Evolutionary conservation across 768 basidiomycete species (phyloP), one percentile per base, ranked within the genome.

Genomic region (Kockovaella imperatae): DNA sequence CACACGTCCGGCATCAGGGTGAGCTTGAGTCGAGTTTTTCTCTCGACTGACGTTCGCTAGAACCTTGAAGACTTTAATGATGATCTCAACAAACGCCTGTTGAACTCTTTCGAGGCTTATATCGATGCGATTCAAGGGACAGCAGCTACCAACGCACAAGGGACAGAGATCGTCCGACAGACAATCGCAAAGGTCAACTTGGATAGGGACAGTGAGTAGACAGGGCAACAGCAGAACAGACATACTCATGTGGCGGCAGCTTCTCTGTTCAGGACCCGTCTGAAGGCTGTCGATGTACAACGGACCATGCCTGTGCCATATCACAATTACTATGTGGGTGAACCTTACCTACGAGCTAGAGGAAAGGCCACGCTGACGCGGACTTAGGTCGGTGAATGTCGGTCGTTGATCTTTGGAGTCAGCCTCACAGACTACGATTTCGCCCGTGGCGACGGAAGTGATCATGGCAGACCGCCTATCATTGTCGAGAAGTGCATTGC

Each of bases 371-470:
- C 30, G 73, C 86, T 59, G 88, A 89, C 70, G 77, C 84, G 59
- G 82, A 86, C 63, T 83, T 75, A 77, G 52, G 84, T 93, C 21
- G 90, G 90, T 21, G 81, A 82, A 64, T 95, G 89, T 63, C 79
- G 78, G 44, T 88, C 91, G 69, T 72, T 95, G 21, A 85, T 91
- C 28, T 95, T 93, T 64, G 90, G 89, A 20, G 81, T 91, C 56
- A 83, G 80, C 56, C 73, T 95, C 49, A 82, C 84, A 32, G 89
- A 91, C 63, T 93, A 95, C 62, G 86, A 89, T 14, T 87, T 83
- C 31, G 78, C 86, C 7, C 80, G 87, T 53, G 79, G 79, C 35
- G 87, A 90, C 52, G 80, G 80, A 10, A 80, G 83, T 7, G 75
- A 85, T 26, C 68, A 62, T 32, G 69, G 67, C 11, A 36, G 57